phyloP scores from a whole-genome alignment of 2,329 filamentous ascomycete species.

The Fusarium buharicum region DNA sequence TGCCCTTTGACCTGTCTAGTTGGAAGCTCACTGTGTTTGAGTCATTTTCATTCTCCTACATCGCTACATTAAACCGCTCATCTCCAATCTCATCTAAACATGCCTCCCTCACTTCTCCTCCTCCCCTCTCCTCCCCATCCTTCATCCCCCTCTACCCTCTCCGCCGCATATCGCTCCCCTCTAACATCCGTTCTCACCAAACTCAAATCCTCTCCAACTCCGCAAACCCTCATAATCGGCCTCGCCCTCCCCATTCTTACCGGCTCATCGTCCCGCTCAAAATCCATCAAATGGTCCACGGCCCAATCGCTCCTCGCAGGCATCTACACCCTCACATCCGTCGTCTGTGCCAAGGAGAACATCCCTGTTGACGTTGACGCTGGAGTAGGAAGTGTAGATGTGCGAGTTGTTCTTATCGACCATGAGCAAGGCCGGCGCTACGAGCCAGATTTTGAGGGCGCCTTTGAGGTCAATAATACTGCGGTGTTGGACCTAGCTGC shows the following conservation, averaged over 20 bases:
- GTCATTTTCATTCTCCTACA: neutral
- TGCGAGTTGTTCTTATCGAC: slow-evolving; percentile 78
- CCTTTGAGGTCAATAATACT: slow-evolving; percentile 58
- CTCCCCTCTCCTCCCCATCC: slow-evolving; percentile 71
- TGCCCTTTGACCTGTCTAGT: neutral
- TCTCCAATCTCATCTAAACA: neutral
- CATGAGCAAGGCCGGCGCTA: slow-evolving; percentile 57
- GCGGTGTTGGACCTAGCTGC: slow-evolving; percentile 61
- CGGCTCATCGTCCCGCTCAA: slow-evolving; percentile 55
- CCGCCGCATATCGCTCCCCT: slow-evolving; percentile 69
- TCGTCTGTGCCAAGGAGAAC: slow-evolving; percentile 72
- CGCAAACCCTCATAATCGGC: slow-evolving; percentile 62
- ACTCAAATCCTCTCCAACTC: slow-evolving; percentile 50
- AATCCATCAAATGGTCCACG: slow-evolving; percentile 69
- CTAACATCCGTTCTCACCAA: slow-evolving; percentile 64
- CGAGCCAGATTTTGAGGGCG: slow-evolving; percentile 49
- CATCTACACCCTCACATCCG: slow-evolving; percentile 80
- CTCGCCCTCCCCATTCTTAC: slow-evolving; percentile 71
- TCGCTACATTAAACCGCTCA: neutral
- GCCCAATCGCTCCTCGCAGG: slow-evolving; percentile 79
- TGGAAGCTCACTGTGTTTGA: neutral
- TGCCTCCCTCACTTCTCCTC: slow-evolving; percentile 61
- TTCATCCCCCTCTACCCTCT: slow-evolving; percentile 61
- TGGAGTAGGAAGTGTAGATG: slow-evolving; percentile 76
- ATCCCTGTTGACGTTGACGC: slow-evolving; percentile 67